Conservation (phyloP, 495 filamentous ascomycete species). For the Xylaria longipes region DNA sequence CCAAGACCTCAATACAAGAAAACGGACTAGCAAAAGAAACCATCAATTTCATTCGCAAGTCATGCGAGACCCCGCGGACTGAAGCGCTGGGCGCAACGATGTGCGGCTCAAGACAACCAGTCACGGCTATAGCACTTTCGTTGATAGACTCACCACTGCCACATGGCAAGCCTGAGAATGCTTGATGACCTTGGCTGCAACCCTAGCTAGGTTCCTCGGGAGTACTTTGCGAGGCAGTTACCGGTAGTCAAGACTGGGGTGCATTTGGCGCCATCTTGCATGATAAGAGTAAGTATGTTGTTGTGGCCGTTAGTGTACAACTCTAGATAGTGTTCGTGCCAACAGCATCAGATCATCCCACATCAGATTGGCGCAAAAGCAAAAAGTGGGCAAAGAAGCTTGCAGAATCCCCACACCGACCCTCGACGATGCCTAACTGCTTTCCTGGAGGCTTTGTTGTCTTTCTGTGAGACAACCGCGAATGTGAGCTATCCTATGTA, state of each 20-base stretch:
- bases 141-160: slow-evolving; percentile 1
- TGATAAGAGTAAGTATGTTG: slow-evolving; percentile 17
- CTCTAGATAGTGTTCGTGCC: not conserved
- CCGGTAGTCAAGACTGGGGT: slow-evolving; percentile 18
- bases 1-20: not conserved
- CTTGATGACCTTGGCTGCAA: slow-evolving; percentile 18
- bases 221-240: not conserved
- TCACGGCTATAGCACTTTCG: not conserved
- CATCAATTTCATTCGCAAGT: not conserved
- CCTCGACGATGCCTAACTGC: slow-evolving; percentile 1
- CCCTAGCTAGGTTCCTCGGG: slow-evolving; percentile 13
- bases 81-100: slow-evolving; percentile 9
- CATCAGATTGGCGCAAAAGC: slow-evolving; percentile 10
- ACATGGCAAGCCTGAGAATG: slow-evolving; percentile 19
- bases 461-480: slow-evolving; percentile 8
- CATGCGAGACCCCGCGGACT: slow-evolving; percentile 10
- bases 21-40: not conserved
- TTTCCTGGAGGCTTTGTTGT: slow-evolving; percentile 10
- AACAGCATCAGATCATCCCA: slow-evolving; percentile 17
- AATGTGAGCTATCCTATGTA: not conserved
- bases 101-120: slow-evolving; percentile 19
- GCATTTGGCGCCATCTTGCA: slow-evolving; percentile 23
- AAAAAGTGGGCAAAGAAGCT: slow-evolving; percentile 10
- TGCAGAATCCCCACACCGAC: slow-evolving; percentile 11
- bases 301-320: slow-evolving; percentile 18